Percentiles rank a stretch among this genome's conserved stretches.
phyloP scores from a whole-genome alignment of 352 stramenopile genomes.

The Phytopythium kandeliae region DNA sequence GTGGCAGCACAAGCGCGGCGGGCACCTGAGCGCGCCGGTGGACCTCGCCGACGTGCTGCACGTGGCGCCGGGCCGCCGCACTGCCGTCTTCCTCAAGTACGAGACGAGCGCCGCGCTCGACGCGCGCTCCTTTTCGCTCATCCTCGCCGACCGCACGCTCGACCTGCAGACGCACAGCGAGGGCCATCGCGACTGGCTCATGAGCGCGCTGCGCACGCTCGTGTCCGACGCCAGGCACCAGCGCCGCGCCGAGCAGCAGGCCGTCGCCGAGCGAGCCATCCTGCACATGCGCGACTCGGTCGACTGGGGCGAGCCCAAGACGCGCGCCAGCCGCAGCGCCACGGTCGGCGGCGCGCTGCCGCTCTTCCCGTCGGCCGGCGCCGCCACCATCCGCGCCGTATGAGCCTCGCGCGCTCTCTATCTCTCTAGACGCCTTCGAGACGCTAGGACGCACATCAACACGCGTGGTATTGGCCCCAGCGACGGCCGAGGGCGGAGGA shows the following conservation, averaged over 20 bases:
- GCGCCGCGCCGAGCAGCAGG: constrained; percentile 64
- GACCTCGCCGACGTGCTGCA: constrained; percentile 71
- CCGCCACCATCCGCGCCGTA: constrained; percentile 27
- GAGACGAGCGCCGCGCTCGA: constrained; percentile 30
- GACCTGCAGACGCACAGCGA: constrained; percentile 74
- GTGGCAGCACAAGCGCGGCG: constrained; percentile 83
- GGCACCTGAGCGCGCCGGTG: constrained; percentile 49
- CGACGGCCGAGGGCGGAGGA: too few relatives aligned
- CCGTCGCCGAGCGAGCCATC: constrained; percentile 56
- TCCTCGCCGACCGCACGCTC: constrained; percentile 70
- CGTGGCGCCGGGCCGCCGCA: constrained; percentile 60
- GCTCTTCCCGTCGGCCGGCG: constrained; percentile 12
- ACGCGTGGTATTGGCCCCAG: too few relatives aligned
- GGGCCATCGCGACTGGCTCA: constrained; percentile 78
- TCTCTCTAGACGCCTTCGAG: too few relatives aligned
- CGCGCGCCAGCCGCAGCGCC: constrained; percentile 3
- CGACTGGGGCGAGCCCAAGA: constrained; percentile 3
- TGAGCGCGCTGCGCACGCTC: constrained; percentile 69
- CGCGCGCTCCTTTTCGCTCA: constrained; percentile 61
- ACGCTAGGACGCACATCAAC: too few relatives aligned
- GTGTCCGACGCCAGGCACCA: constrained; percentile 69
- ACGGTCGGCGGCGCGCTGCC: constrained; percentile 2
- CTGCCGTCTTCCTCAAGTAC: constrained; percentile 79
- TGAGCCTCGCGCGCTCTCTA: too few relatives aligned
- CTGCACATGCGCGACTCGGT: constrained; percentile 34